These are phyloP conservation scores for Chiua sp. DNA, from an alignment of 1,284 basidiomycete genomes.

Conservation along the genomic window DNA sequence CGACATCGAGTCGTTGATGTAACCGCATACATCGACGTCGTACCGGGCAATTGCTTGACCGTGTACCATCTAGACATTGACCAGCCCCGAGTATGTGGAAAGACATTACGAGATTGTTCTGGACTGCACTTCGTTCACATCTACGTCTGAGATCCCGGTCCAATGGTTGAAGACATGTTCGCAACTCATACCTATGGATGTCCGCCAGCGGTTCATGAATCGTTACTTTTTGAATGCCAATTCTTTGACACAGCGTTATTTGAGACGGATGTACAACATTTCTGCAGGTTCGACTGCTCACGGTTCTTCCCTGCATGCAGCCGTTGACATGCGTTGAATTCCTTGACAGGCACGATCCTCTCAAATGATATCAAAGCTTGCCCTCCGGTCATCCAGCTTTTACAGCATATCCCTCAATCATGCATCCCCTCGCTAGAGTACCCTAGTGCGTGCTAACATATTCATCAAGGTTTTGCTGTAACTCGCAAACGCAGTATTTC, in stretches of 20 bases:
- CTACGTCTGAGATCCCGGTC: constrained; percentile 79
- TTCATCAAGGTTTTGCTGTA: constrained; percentile 7
- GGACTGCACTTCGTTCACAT: constrained; percentile 83
- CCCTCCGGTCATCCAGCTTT: constrained; percentile 62
- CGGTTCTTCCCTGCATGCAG: background rate
- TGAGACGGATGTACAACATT: constrained; percentile 78
- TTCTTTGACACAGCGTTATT: constrained; percentile 70
- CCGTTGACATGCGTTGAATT: constrained; percentile 10
- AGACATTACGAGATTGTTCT: constrained; percentile 76
- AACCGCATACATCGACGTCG: constrained; percentile 15
- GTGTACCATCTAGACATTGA: constrained; percentile 41
- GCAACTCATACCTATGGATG: constrained; percentile 77
- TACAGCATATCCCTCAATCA: constrained; percentile 56
- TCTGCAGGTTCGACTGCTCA: constrained; percentile 59
- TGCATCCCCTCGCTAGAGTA: constrained; percentile 55
- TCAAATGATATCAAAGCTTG: constrained; percentile 62
- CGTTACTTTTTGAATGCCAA: constrained; percentile 86
- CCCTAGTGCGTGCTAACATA: constrained; percentile 50
- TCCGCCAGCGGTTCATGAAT: constrained; percentile 60
- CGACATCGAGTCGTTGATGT: constrained; percentile 86
- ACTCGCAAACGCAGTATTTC: constrained; percentile 44
- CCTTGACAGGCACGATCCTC: constrained; percentile 55
- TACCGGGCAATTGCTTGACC: background rate
- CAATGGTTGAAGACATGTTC: constrained; percentile 84
- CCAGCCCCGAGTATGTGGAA: constrained; percentile 49